Percentiles rank a stretch among this genome's conserved stretches.
Conservation (phyloP, 1,284 basidiomycete species). For the Trametes hirsuta region DNA sequence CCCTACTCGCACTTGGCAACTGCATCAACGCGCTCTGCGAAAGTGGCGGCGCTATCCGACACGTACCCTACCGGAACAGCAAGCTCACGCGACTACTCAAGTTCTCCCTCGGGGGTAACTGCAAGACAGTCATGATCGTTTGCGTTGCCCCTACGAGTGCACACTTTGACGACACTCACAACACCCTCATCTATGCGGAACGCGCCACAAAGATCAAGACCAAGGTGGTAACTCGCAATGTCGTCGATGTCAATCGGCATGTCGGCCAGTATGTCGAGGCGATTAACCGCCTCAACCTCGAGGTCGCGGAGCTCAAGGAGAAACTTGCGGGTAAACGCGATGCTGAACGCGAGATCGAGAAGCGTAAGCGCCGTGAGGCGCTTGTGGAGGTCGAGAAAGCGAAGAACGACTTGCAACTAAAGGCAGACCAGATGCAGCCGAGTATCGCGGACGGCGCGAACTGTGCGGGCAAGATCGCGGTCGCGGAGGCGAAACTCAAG, state of each 20-base stretch:
- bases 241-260: constrained; percentile 91
- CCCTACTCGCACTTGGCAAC: constrained; percentile 91
- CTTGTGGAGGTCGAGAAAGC: constrained; percentile 70
- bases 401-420: constrained; percentile 68
- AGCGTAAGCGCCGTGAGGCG: constrained; percentile 70
- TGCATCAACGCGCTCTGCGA: constrained; percentile 97
- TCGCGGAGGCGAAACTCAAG: constrained; percentile 73
- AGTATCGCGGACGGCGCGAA: constrained; percentile 79
- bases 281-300: constrained; percentile 84
- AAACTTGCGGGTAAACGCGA: constrained; percentile 74
- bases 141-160: constrained; percentile 92
- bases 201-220: constrained; percentile 97
- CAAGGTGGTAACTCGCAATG: constrained; percentile 89
- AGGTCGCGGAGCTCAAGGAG: constrained; percentile 85
- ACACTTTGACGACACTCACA: constrained; percentile 97
- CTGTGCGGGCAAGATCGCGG: constrained; percentile 74
- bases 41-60: constrained; percentile 80
- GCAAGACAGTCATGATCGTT: constrained; percentile 98
- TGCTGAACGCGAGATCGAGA: constrained; percentile 62
- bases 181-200: constrained; percentile 95
- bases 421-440: constrained; percentile 67
- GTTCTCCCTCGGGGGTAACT: constrained; percentile 96
- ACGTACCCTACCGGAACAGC: constrained; percentile 95
- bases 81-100: constrained; percentile 96
- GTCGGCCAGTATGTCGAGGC: constrained; percentile 94